Evolutionary conservation across 2,329 filamentous ascomycete genomes (phyloP), one percentile per base, ranked within the genome.

Genomic region (Nannizziopsis barbatae): DNA sequence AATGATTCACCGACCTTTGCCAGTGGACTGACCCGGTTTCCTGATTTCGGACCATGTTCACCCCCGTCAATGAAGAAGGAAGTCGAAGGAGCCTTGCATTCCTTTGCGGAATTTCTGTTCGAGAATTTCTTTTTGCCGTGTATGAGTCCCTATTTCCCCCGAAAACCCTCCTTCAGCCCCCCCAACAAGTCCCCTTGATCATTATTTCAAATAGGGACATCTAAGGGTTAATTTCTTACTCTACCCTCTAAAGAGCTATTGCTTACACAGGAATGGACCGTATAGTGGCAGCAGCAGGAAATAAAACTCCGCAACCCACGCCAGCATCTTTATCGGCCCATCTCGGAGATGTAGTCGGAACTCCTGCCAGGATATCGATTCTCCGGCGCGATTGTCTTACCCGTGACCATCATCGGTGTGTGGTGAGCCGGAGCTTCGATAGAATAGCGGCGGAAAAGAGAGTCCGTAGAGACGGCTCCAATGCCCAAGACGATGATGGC

Each of bases 361-460:
- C 52, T 15, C 46, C 52, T 38, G 33, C 45, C 22, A 46, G 54
- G 40, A 18, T 55, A 43, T 49, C 53, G 22, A 50, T 39, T 38
- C 52, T 56, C 15, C 52, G 51, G 39, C 43, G 51, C 17, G 50
- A 53, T 42, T 56, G 54, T 46, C 47, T 56, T 8, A 52, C 54
- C 36, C 53, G 53, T 48, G 53, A 56, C 45, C 54, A 47, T 46
- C 36, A 56, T 32, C 51, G 54, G 33, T 56, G 54, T 48, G 51
- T 56, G 5, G 49, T 53, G 15, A 50, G 45, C 41, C 53, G 50
- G 20, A 39, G 27, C 14, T 57, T 57, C 35, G 54, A 55, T 47
- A 35, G 36, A 42, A 35, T 48, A 17, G 50, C 53, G 40, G 51
- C 48, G 45, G 46, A 5, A 20, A 37, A 48, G 49, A 53, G 55